Evolutionary conservation across 768 basidiomycete species (phyloP), one percentile per base, ranked within the genome.

Genomic region (Baorangia bicolor): DNA sequence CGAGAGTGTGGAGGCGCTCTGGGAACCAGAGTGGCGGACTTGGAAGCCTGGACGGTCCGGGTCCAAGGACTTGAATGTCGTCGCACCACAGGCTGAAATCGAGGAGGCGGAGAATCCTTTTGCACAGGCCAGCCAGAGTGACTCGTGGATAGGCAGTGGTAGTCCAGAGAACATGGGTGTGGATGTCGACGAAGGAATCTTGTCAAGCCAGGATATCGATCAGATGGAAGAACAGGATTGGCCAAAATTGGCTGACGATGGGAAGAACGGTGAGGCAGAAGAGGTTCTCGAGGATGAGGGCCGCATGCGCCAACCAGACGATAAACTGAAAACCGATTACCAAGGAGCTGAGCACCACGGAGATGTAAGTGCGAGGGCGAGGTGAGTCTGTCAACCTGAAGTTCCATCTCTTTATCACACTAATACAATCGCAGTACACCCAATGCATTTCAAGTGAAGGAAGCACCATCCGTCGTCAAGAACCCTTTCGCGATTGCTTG

Each of bases 1-100:
- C 64, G 88, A 97, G 73, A 95, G 94, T 61, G 77, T 90, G 25
- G 90, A 95, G 72, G 88, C 86, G 1, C 78, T 94, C 11, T 97
- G 94, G 94, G 86, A 89, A 42, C 72, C 79, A 34, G 61, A 77
- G 51, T 81, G 77, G 68, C 84, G 73, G 66, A 75, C 74, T 11
- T 88, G 88, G 87, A 81, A 70, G 64, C 83, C 86, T 21, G 50
- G 37, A 16, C 47, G 10, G 25, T 45, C 51, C 1, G 50, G 41
- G 25, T 31, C 52, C 5, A 51, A 58, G 11, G 61, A 61, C 33
- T 23, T 41, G 25, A 55, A 72, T 13, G 41, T 57, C 16, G 67
- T 12, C 7, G 40, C 23, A 2, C 40, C 67, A 34, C 65, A 73
- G 23, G 33, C 23, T 20, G 61, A 62, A 23, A 37, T 28, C 0